phyloP scores from a whole-genome alignment of 2,329 filamentous ascomycete species.

The Curvularia verruculosa region DNA sequence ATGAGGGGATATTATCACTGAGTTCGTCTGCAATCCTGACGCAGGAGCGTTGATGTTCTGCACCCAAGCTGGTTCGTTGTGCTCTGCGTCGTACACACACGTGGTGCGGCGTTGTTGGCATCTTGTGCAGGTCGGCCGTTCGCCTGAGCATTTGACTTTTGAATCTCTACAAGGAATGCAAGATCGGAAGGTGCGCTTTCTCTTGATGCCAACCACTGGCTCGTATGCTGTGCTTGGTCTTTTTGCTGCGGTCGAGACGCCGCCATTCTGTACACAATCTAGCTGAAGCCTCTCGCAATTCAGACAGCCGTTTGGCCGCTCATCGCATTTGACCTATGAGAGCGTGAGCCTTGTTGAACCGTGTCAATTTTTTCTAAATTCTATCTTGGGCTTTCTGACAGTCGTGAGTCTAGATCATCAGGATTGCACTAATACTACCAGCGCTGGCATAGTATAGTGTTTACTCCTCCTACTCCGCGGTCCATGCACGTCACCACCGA shows the following conservation, averaged over 20 bases:
- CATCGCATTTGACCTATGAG: conserved; percentile 41
- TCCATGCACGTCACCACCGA: not conserved
- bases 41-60: conserved; percentile 33
- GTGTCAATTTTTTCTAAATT: not conserved
- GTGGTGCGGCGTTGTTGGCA: conserved; percentile 34
- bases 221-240: conserved; percentile 25
- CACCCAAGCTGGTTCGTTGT: conserved; percentile 41
- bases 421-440: not conserved
- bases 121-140: conserved; percentile 37
- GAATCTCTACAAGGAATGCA: conserved; percentile 40
- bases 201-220: conserved; percentile 36
- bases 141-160: conserved; percentile 44
- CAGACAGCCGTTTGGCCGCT: conserved; percentile 38
- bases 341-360: conserved; percentile 10
- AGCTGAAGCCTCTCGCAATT: conserved; percentile 41
- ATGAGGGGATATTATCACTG: conserved; percentile 20
- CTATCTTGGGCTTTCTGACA: not conserved
- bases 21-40: conserved; percentile 16
- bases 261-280: conserved; percentile 36
- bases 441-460: not conserved
- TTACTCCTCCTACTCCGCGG: not conserved
- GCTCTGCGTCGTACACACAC: conserved; percentile 39
- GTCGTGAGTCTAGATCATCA: not conserved
- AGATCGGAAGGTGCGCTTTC: conserved; percentile 41
- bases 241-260: conserved; percentile 21